These are phyloP conservation scores for Xanthoparmelia taractica DNA, from an alignment of 495 filamentous ascomycete species.

Conservation along the genomic window DNA sequence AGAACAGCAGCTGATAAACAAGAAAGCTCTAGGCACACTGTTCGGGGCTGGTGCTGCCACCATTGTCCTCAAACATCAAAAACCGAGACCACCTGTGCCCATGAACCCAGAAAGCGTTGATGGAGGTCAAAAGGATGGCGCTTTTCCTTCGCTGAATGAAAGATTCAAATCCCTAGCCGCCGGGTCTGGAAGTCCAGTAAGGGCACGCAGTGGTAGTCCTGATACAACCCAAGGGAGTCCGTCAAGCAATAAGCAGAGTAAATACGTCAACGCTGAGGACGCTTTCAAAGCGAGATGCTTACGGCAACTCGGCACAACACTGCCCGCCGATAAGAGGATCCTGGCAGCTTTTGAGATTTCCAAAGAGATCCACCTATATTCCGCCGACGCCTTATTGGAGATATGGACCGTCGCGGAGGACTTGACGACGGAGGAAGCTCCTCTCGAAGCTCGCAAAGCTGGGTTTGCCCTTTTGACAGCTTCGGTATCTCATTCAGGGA, in stretches of 20 bases:
- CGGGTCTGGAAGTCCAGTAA: conserved; percentile 1
- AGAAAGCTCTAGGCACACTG: background rate
- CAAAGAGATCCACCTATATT: conserved; percentile 9
- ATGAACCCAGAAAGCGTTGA: background rate
- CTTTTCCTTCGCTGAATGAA: conserved; percentile 4
- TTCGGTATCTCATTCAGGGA: conserved; percentile 52
- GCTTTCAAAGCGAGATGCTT: conserved; percentile 13
- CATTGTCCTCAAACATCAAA: background rate
- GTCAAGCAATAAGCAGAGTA: background rate
- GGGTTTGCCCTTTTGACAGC: conserved; percentile 58
- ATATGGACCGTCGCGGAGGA: conserved; percentile 62
- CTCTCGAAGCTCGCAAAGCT: conserved; percentile 44
- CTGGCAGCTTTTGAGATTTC: conserved; percentile 39
- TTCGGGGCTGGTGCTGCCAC: background rate
- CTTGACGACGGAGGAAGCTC: conserved; percentile 49
- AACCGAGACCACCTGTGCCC: background rate
- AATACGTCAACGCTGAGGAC: conserved; percentile 6
- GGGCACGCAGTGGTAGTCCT: conserved; percentile 3
- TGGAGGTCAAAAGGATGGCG: background rate
- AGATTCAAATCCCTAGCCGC: conserved; percentile 3
- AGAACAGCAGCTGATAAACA: background rate
- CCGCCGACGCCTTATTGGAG: conserved; percentile 24
- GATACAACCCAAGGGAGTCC: conserved; percentile 4
- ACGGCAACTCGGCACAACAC: conserved; percentile 32
- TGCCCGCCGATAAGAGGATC: conserved; percentile 46